These are phyloP conservation scores for Pezicula carpinea DNA, from an alignment of 2,329 filamentous ascomycete genomes.

Conservation along the genomic window DNA sequence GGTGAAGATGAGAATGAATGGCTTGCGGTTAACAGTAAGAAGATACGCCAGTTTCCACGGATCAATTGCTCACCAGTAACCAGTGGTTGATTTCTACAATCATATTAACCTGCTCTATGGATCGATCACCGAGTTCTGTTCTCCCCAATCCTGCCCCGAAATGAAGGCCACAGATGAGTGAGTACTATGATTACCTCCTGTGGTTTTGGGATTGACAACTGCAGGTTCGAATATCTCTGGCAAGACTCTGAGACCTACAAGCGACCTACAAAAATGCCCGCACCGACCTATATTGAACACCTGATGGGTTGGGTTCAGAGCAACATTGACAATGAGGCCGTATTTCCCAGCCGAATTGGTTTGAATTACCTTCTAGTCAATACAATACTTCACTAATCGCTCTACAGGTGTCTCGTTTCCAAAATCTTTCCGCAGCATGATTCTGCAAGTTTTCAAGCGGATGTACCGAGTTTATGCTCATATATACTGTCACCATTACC, in stretches of 20 bases:
- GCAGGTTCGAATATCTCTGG: constrained; percentile 96
- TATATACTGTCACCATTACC: constrained; percentile 99
- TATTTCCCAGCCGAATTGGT: constrained; percentile 93
- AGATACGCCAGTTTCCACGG: not conserved
- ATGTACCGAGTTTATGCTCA: constrained; percentile 98
- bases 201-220: constrained; percentile 1
- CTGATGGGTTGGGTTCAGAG: constrained; percentile 95
- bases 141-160: constrained; percentile 91
- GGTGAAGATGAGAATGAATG: constrained; percentile 98
- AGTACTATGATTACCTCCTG: constrained; percentile 22
- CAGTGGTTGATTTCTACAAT: constrained; percentile 99
- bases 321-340: constrained; percentile 90
- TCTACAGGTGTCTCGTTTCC: constrained; percentile 80
- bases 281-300: constrained; percentile 95
- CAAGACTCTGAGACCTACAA: constrained; percentile 94
- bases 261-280: constrained; percentile 95
- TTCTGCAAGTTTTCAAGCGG: constrained; percentile 97
- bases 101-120: constrained; percentile 99
- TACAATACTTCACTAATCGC: constrained; percentile 6
- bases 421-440: constrained; percentile 80
- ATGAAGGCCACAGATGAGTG: constrained; percentile 99
- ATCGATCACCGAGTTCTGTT: constrained; percentile 98
- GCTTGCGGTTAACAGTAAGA: constrained; percentile 90
- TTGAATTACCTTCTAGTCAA: constrained; percentile 31
- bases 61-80: constrained; percentile 22